Percentiles rank a stretch among this genome's conserved stretches.
Evolutionary conservation across 2,329 filamentous ascomycete species (phyloP).

Genomic region (Exophiala calicioides): DNA sequence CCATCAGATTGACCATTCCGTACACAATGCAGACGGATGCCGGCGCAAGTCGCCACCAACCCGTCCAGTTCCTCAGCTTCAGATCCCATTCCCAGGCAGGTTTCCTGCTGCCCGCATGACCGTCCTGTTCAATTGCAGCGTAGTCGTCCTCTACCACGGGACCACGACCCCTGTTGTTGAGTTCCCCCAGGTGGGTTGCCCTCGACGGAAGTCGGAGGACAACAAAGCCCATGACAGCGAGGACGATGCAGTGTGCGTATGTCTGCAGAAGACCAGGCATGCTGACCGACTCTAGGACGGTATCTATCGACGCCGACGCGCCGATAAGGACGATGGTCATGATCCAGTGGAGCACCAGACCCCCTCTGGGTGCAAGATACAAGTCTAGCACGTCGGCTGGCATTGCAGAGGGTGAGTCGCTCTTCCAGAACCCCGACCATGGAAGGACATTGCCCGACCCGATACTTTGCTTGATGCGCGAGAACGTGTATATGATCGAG

Average conservation of each 20-base stretch:
- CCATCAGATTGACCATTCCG: constrained; percentile 1
- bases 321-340: constrained; percentile 1
- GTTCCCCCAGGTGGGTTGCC: background rate
- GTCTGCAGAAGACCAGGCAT: constrained; percentile 1
- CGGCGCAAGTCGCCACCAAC: constrained; percentile 1
- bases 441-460: constrained; percentile 1
- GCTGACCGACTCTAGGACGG: constrained; percentile 1
- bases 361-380: constrained; percentile 3
- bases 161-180: background rate
- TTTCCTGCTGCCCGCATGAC: background rate
- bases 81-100: constrained; percentile 4
- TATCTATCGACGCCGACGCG: constrained; percentile 1
- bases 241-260: constrained; percentile 1
- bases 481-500: constrained; percentile 5
- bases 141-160: too few species aligned
- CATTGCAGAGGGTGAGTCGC: background rate
- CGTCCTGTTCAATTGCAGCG: background rate
- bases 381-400: background rate
- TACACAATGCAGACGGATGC: constrained; percentile 4
- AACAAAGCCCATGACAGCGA: constrained; percentile 2
- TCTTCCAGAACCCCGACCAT: constrained; percentile 4
- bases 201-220: constrained; percentile 3
- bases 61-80: constrained; percentile 1
- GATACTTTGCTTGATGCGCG: constrained; percentile 5
- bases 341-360: background rate